These are phyloP conservation scores for Aspergillus egyptiacus DNA, from an alignment of 495 filamentous ascomycete species.

Conservation along the genomic window DNA sequence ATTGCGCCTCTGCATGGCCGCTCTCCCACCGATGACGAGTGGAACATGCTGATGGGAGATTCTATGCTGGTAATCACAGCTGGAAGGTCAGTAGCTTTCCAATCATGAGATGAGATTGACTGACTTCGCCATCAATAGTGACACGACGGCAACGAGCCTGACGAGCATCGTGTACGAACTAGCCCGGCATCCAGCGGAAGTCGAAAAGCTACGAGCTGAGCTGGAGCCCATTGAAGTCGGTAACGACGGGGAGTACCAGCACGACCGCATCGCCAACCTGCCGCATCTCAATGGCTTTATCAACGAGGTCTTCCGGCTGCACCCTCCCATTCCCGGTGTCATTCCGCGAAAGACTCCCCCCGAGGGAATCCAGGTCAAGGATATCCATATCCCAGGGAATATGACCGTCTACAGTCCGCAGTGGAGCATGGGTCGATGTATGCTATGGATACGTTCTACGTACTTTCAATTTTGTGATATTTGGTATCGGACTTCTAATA, in stretches of 20 bases:
- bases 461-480: too few species aligned
- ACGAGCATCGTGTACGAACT: constrained; percentile 36
- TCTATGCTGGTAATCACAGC: constrained; percentile 28
- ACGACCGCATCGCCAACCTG: constrained; percentile 10
- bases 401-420: constrained; percentile 33
- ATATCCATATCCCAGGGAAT: constrained; percentile 36
- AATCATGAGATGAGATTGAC: too few species aligned
- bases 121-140: constrained; percentile 19
- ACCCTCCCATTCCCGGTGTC: constrained; percentile 34
- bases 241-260: background rate
- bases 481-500: too few species aligned
- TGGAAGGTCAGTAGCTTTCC: constrained; percentile 19
- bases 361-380: constrained; percentile 41
- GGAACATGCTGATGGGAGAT: constrained; percentile 23
- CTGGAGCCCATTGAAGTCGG: constrained; percentile 6
- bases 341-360: constrained; percentile 35
- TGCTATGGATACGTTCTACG: too few species aligned
- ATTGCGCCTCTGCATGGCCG: constrained; percentile 14
- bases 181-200: constrained; percentile 19
- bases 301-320: constrained; percentile 45
- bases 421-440: constrained; percentile 28
- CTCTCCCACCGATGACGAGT: constrained; percentile 12
- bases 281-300: constrained; percentile 42
- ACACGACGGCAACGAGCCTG: constrained; percentile 36
- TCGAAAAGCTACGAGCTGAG: constrained; percentile 26